Base-by-base conservation (phyloP, 805 yeast genomes). In the Starmerella vaccinii region DNA sequence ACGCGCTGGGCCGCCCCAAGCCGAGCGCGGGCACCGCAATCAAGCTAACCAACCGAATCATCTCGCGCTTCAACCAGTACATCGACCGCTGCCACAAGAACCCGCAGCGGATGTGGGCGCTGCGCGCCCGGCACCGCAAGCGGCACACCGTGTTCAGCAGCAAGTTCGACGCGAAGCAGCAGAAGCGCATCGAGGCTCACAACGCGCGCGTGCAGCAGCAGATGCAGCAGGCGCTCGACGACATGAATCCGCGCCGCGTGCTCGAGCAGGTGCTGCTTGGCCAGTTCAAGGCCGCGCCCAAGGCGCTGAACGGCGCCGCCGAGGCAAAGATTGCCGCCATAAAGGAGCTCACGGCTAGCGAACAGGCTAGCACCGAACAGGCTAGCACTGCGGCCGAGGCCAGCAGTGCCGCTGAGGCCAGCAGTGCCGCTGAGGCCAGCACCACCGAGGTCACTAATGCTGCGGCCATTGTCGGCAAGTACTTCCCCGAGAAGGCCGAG, bases 1-100 rank as follows among this genome's bases (percentile, higher is more conserved):
- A 73, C 52, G 96, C 96, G 2, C 68, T 89, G 66, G 97, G 97
- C 55, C 78, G 84, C 46, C 71, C 74, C 53, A 90, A 89, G 68
- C 97, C 97, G 47, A 73, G 84, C 51, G 65, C 83, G 41, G 75
- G 74, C 57, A 73, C 80, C 61, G 77, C 95, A 9, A 70, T 83
- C 49, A 76, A 77, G 57, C 73, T 81, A 39, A 95, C 87, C 64
- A 78, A 77, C 61, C 71, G 71, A 21, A 95, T 88, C 65, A 78
- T 85, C 45, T 69, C 74, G 24, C 74, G 76, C 55, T 90, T 89
- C 92, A 87, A 87, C 68, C 70, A 74, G 53, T 83, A 77, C 66
- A 82, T 89, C 6, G 72, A 73, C 22, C 66, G 71, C 32, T 88
- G 82, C 53, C 71, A 68, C 51, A 71, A 68, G 45, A 71, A 75